Evolutionary conservation across 2,329 filamentous ascomycete genomes (phyloP), one percentile per base, ranked within the genome.

Genomic region (Tolypocladium tundrense): DNA sequence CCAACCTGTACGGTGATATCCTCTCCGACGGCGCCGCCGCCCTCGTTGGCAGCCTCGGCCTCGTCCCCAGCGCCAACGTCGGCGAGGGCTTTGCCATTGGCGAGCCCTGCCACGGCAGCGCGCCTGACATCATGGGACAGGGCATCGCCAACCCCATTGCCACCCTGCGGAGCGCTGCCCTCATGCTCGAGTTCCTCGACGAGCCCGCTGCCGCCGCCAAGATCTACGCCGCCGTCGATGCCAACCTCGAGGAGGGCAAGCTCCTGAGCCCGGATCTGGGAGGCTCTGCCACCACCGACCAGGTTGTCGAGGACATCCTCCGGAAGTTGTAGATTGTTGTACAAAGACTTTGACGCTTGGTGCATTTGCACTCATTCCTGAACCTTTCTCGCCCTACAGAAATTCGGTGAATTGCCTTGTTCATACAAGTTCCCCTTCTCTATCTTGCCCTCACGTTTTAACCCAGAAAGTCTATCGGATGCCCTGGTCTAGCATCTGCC

Each of bases 1-100:
- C 93, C 56, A 97, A 97, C 77, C 83, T 99, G 61, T 97, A 99
- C 77, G 94, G 94, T 65, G 94, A 99, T 74, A 94, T 99, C 65
- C 81, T 99, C 43, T 96, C 91, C 2, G 94, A 99, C 73, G 93
- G 91, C 64, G 93, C 94, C 55, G 94, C 94, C 33, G 94, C 94
- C 2, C 85, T 97, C 37, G 93, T 97, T 35, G 94, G 93, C 52
- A 91, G 87, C 57, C 79, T 99, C 42, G 94, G 94, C 64, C 85
- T 99, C 43, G 94, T 99, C 1, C 94, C 94, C 52, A 91, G 86
- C 65, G 94, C 94, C 65, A 99, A 99, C 72, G 94, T 99, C 13
- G 92, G 94, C 63, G 90, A 96, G 73, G 83, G 83, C 50, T 97
- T 97, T 70, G 94, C 91, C 65, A 97, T 99, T 68, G 94, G 94